A percentile compares a stretch with the other conserved stretches of the same genome.
These are phyloP conservation scores for Leptomonas pyrrhocoris DNA, from an alignment of 208 protist species.

Conservation along the genomic window DNA sequence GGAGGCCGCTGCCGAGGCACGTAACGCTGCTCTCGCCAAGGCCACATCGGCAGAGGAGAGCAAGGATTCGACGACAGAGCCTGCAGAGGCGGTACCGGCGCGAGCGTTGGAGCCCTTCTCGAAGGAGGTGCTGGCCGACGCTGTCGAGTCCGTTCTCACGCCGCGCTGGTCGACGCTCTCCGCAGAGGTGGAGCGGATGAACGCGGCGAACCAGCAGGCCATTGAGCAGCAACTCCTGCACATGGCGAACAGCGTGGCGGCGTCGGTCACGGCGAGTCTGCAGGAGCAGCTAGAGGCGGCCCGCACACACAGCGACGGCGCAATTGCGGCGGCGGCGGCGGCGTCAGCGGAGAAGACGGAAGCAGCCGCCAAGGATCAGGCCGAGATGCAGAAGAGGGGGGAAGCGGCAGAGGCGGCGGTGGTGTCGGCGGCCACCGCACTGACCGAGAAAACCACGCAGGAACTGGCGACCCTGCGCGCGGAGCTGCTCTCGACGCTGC, in stretches of 20 bases:
- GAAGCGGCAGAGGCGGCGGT: slow-evolving; percentile 1
- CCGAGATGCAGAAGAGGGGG: background rate
- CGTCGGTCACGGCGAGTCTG: slow-evolving; percentile 25
- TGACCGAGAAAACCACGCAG: slow-evolving; percentile 23
- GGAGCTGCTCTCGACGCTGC: slow-evolving; percentile 50
- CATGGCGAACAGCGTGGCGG: slow-evolving; percentile 34
- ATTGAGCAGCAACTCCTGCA: slow-evolving; percentile 34
- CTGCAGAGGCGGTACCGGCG: background rate
- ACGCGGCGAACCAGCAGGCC: slow-evolving; percentile 29
- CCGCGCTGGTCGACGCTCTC: slow-evolving; percentile 44
- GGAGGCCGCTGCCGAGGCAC: slow-evolving; percentile 3
- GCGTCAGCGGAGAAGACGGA: background rate
- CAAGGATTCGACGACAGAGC: background rate
- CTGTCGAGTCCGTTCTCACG: slow-evolving; percentile 56
- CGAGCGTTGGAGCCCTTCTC: slow-evolving; percentile 13
- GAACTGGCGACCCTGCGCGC: slow-evolving; percentile 40
- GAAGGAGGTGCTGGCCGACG: slow-evolving; percentile 37
- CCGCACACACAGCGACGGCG: background rate
- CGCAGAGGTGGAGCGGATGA: slow-evolving; percentile 30
- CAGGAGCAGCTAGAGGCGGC: slow-evolving; percentile 26
- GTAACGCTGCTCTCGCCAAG: background rate
- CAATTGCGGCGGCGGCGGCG: background rate
- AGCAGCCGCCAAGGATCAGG: background rate
- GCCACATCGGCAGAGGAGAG: background rate
- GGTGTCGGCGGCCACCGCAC: slow-evolving; percentile 7